phyloP scores from a whole-genome alignment of 1,284 basidiomycete species.

The Schizophyllum commune region DNA sequence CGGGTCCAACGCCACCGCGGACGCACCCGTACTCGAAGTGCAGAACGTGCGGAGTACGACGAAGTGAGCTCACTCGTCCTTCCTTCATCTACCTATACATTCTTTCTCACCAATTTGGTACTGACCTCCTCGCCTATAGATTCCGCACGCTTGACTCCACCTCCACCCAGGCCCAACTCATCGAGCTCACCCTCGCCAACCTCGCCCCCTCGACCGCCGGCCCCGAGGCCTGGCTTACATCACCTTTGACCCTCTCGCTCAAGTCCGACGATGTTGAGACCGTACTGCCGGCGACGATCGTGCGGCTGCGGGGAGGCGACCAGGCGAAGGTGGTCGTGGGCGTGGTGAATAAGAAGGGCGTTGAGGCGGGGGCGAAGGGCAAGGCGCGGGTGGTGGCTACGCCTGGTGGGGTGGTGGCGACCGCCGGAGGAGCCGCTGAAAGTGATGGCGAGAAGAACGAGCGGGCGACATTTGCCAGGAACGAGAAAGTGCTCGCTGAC shows the following conservation, averaged over 20 bases:
- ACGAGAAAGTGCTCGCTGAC: background rate
- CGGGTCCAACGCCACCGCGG: conserved; percentile 12
- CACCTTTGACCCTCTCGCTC: conserved; percentile 27
- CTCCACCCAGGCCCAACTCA: conserved; percentile 29
- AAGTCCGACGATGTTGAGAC: conserved; percentile 30
- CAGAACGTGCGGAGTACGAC: conserved; percentile 32
- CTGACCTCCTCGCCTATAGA: background rate
- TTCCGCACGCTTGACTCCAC: background rate
- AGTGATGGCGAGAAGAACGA: background rate
- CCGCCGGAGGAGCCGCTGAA: conserved; percentile 28
- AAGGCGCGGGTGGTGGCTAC: conserved; percentile 25
- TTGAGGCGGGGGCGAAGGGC: conserved; percentile 17
- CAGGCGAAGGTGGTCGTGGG: conserved; percentile 37
- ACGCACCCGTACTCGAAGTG: conserved; percentile 26
- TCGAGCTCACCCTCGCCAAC: conserved; percentile 41
- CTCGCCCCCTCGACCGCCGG: conserved; percentile 25
- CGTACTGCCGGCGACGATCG: conserved; percentile 25
- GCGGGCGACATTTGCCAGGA: background rate
- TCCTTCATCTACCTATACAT: background rate
- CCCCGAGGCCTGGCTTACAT: conserved; percentile 22
- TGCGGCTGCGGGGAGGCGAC: conserved; percentile 37
- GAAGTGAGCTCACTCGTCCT: conserved; percentile 29
- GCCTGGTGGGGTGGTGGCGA: conserved; percentile 22
- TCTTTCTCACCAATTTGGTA: background rate
- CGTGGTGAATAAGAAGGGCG: conserved; percentile 13